phyloP scores from a whole-genome alignment of 2,329 filamentous ascomycete species.

The Aspergillus japonicus region DNA sequence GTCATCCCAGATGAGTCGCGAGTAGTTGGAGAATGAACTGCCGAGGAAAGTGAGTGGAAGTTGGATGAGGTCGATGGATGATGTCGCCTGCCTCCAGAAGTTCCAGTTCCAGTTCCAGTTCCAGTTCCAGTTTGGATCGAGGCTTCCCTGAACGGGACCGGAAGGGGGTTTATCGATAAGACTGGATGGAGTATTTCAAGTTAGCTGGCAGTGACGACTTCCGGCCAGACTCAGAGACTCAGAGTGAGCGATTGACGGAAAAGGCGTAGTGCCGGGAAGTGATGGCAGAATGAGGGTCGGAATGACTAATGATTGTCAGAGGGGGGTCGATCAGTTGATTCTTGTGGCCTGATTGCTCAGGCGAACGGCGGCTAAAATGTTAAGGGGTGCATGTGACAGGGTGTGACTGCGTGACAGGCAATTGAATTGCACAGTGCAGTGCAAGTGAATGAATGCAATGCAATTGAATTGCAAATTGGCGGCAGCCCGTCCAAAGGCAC shows the following conservation, averaged over 20 bases:
- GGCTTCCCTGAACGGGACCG: constrained; percentile 2
- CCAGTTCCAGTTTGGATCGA: neutral
- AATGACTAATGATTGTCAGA: neutral
- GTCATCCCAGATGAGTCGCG: neutral
- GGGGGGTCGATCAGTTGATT: constrained; percentile 3
- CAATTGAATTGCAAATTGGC: no score
- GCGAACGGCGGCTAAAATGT: neutral
- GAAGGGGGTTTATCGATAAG: constrained; percentile 29
- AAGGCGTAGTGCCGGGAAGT: neutral
- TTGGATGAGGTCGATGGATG: neutral
- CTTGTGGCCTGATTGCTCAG: neutral
- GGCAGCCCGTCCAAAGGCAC: no score
- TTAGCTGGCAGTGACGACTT: neutral
- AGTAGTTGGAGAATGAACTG: neutral
- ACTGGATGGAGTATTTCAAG: neutral
- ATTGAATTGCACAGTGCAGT: no score
- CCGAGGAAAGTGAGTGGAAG: neutral
- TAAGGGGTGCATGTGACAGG: constrained; percentile 14
- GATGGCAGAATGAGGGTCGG: neutral
- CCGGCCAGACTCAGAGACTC: neutral
- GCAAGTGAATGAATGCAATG: no score
- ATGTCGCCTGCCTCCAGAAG: constrained; percentile 3
- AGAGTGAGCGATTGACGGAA: neutral
- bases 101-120: neutral
- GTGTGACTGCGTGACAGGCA: constrained; percentile 17